A percentile compares a stretch with the other conserved stretches of the same genome.
phyloP scores from a whole-genome alignment of 208 protist species.

The Naegleria gruberi region DNA sequence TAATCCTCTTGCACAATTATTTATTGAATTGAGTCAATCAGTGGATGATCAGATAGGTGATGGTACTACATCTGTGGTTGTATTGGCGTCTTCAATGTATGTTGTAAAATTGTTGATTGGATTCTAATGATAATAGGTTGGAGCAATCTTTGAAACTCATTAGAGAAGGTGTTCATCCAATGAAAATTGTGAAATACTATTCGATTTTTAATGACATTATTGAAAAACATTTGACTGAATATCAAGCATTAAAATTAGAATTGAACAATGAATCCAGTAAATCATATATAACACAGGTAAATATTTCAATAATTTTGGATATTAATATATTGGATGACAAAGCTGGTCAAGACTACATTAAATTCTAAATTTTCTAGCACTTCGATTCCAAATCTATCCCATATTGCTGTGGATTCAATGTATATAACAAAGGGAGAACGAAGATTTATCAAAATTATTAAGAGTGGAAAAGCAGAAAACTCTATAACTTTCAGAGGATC shows the following conservation, averaged over 20 bases:
- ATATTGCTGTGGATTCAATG: neutral
- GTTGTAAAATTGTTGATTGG: neutral
- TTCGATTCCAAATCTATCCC: neutral
- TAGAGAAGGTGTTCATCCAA: neutral
- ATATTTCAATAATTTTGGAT: neutral
- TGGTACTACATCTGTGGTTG: conserved; percentile 97
- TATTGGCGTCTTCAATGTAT: conserved; percentile 75
- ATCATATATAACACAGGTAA: neutral
- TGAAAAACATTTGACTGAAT: neutral
- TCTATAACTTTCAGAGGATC: neutral
- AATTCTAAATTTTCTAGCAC: neutral
- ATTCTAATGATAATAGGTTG: neutral
- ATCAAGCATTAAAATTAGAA: neutral
- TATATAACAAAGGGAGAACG: neutral
- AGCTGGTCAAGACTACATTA: neutral
- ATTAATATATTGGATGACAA: neutral
- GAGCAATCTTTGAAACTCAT: neutral
- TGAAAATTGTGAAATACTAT: neutral
- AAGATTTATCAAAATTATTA: neutral
- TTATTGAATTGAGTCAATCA: conserved; percentile 89
- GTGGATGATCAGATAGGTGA: conserved; percentile 99
- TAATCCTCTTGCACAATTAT: neutral
- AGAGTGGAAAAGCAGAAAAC: neutral
- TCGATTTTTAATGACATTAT: neutral
- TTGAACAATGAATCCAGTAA: neutral